phyloP scores from a whole-genome alignment of 768 basidiomycete species.

The Phlebiopsis gigantea region DNA sequence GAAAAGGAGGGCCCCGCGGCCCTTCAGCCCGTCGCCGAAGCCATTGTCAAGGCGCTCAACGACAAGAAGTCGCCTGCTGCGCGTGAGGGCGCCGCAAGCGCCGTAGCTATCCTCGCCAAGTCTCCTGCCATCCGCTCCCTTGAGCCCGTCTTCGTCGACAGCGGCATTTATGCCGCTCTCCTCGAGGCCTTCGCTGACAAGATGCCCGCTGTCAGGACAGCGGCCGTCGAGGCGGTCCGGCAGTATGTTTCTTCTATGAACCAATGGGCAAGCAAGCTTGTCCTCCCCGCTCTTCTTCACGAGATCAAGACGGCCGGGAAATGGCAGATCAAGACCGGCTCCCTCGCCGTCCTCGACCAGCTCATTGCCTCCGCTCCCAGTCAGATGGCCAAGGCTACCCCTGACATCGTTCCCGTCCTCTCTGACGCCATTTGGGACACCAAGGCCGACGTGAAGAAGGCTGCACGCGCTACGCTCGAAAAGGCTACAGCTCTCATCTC shows the following conservation, averaged over 20 bases:
- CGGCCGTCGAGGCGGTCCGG: conserved; percentile 79
- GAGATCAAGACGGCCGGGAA: conserved; percentile 95
- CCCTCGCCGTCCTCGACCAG: conserved; percentile 77
- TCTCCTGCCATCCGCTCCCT: conserved; percentile 74
- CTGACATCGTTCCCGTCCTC: conserved; percentile 91
- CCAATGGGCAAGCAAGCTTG: conserved; percentile 81
- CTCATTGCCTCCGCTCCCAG: conserved; percentile 76
- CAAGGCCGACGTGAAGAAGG: conserved; percentile 98
- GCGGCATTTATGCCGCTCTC: conserved; percentile 81
- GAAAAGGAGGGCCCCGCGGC: conserved; percentile 83
- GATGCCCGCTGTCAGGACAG: conserved; percentile 80
- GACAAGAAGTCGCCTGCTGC: conserved; percentile 95
- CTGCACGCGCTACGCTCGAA: conserved; percentile 89
- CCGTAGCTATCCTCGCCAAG: conserved; percentile 60
- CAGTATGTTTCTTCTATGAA: conserved; percentile 64
- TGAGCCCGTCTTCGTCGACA: conserved; percentile 84
- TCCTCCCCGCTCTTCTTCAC: conserved; percentile 85
- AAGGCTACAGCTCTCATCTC: conserved; percentile 92
- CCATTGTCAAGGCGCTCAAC: conserved; percentile 75
- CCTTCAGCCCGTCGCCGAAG: conserved; percentile 60
- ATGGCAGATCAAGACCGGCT: conserved; percentile 95
- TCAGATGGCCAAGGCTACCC: conserved; percentile 87
- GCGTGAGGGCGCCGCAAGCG: conserved; percentile 82
- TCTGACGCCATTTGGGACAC: conserved; percentile 98
- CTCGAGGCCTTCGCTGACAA: conserved; percentile 95